Base-by-base conservation (phyloP, 2,329 filamentous ascomycete species). In the Fusarium haematococcum region DNA sequence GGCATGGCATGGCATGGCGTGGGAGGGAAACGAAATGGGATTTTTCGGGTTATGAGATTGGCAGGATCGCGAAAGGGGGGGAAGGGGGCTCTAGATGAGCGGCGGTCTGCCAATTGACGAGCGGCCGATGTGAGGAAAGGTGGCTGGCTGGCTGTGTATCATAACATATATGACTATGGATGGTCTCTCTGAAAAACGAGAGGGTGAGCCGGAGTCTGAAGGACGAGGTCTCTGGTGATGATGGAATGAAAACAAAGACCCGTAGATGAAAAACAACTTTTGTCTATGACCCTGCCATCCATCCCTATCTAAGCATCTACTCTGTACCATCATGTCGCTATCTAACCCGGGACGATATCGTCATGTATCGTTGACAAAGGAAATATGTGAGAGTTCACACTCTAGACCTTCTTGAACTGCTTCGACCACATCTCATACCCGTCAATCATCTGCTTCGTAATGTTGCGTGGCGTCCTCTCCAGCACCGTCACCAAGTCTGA, bases 351-450 rank as follows among this genome's bases (percentile, higher is more conserved):
- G n/a, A 56, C 13, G 18, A 33, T 33, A 5, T 20, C 32, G 14
- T 35, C 20, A 27, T 58, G 35, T 39, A 20, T 13, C 20, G 6
- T 25, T 27, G 20, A 56, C 16, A 37, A 58, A 57, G 30, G 23
- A 57, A 37, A 57, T 13, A 39, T 23, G 13, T 41, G 39, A 45
- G 25, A 41, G n/a, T n/a, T 25, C 18, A 25, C 8, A n/a, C 11
- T 33, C 41, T 70, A 79, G 13, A 71, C 50, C 57, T 69, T 77
- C 35, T 74, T 77, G 69, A 86, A 85, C 79, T 84, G 79, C 37
- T 71, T 79, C 27, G 84, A 84, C 90, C 90, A 93, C 56, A 81
- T 83, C 71, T 91, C 87, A 79, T 91, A 93, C 1, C 85, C 87
- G 18, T 84, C 78, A 63, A 92, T 83, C 85, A 93, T 89, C 61